These are phyloP conservation scores for Solanum pimpinellifolium DNA, from an alignment of 257 asterid species.

Conservation along the genomic window DNA sequence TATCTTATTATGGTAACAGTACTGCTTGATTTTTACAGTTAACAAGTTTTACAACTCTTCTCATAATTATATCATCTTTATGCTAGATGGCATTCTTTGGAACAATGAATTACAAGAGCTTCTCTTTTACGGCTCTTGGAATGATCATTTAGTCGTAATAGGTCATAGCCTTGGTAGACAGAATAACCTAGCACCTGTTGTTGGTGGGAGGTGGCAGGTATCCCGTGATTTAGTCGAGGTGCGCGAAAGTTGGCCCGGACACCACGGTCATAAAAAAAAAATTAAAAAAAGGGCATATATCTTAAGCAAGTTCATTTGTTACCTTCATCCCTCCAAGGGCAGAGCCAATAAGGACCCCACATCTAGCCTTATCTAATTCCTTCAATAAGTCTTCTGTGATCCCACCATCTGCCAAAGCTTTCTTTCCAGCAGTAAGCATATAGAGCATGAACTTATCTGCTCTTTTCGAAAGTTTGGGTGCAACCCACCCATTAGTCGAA, in stretches of 20 bases:
- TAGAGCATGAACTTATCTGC: constrained; percentile 35
- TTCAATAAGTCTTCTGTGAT: constrained; percentile 21
- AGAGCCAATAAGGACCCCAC: constrained; percentile 41
- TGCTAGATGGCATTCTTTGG: background rate
- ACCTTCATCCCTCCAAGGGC: constrained; percentile 44
- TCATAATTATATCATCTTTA: background rate
- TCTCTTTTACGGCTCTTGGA: background rate
- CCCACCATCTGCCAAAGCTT: constrained; percentile 35
- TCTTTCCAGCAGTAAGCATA: constrained; percentile 36
- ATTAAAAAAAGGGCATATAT: background rate
- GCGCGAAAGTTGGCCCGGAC: background rate
- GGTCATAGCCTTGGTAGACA: background rate
- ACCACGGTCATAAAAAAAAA: background rate
- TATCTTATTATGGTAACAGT: background rate
- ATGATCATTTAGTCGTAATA: background rate
- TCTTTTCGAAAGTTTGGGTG: constrained; percentile 29
- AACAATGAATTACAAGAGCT: background rate
- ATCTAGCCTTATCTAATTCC: constrained; percentile 24
- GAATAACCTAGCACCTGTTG: background rate
- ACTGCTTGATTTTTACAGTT: background rate
- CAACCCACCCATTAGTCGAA: constrained; percentile 31
- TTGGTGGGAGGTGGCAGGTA: background rate
- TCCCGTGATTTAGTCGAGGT: background rate
- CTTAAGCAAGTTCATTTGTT: background rate
- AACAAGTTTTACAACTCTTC: background rate